phyloP scores from a whole-genome alignment of 1,284 basidiomycete genomes.

The Rhodotorula sp. region DNA sequence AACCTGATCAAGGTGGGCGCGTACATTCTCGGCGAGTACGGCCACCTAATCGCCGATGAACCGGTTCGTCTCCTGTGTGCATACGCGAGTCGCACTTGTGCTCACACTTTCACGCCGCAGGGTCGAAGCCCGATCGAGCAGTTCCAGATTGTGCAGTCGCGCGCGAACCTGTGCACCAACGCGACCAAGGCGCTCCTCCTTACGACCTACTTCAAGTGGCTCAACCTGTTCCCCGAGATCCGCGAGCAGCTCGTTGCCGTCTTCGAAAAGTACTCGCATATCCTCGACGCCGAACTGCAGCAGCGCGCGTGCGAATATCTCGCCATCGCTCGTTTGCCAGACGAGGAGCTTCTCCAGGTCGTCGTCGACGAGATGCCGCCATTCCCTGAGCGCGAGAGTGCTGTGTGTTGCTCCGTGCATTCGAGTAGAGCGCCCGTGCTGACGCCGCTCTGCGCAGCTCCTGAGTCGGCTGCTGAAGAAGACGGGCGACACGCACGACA shows the following conservation, averaged over 20 bases:
- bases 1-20: conserved; percentile 96
- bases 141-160: conserved; percentile 89
- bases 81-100: neutral
- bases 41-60: conserved; percentile 95
- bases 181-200: conserved; percentile 88
- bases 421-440: neutral
- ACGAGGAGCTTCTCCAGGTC: conserved; percentile 88
- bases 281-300: conserved; percentile 96
- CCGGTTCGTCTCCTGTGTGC: conserved; percentile 46
- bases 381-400: conserved; percentile 91
- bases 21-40: conserved; percentile 91
- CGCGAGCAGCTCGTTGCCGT: conserved; percentile 89
- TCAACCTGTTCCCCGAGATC: conserved; percentile 98
- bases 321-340: conserved; percentile 76
- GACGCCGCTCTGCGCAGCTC: conserved; percentile 6
- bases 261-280: conserved; percentile 95
- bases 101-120: neutral
- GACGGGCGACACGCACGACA: conserved; percentile 63
- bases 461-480: conserved; percentile 40
- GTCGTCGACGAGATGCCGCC: conserved; percentile 99
- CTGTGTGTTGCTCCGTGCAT: conserved; percentile 56
- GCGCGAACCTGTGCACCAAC: conserved; percentile 91
- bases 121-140: conserved; percentile 94
- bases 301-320: conserved; percentile 98
- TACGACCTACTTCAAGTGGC: conserved; percentile 99